Evolutionary conservation across 768 basidiomycete species (phyloP).

Genomic region (Suillus cothurnatus): DNA sequence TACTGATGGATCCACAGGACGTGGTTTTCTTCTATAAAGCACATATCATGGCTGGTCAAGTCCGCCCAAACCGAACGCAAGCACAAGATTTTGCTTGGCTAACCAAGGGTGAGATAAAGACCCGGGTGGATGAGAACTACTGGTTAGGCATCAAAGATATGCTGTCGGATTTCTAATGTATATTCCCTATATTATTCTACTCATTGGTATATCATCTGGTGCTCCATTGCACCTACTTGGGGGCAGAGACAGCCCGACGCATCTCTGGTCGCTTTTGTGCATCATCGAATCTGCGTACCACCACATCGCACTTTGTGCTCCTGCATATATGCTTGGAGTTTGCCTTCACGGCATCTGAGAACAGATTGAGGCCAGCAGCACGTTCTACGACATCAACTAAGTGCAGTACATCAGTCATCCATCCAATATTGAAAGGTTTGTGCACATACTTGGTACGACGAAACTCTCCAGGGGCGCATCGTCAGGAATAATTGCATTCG

Average conservation of each 20-base stretch:
- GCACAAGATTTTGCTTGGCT: conserved; percentile 89
- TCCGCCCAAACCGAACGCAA: conserved; percentile 52
- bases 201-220: background rate
- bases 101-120: conserved; percentile 86
- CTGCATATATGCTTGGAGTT: conserved; percentile 86
- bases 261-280: conserved; percentile 65
- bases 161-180: conserved; percentile 59
- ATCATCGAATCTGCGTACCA: conserved; percentile 91
- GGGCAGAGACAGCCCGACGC: conserved; percentile 55
- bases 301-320: conserved; percentile 84
- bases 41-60: conserved; percentile 90
- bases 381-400: conserved; percentile 91
- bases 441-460: conserved; percentile 69
- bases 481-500: conserved; percentile 91
- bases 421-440: background rate
- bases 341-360: conserved; percentile 77
- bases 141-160: conserved; percentile 82
- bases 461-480: conserved; percentile 80
- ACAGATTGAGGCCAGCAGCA: conserved; percentile 85
- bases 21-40: conserved; percentile 91
- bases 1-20: conserved; percentile 45
- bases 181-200: conserved; percentile 6
- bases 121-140: conserved; percentile 65
- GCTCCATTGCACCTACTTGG: conserved; percentile 17
- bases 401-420: conserved; percentile 5